Conservation (phyloP, 225 moss, liverwort and hornwort genomes). For the Pseudoscleropodium purum region DNA sequence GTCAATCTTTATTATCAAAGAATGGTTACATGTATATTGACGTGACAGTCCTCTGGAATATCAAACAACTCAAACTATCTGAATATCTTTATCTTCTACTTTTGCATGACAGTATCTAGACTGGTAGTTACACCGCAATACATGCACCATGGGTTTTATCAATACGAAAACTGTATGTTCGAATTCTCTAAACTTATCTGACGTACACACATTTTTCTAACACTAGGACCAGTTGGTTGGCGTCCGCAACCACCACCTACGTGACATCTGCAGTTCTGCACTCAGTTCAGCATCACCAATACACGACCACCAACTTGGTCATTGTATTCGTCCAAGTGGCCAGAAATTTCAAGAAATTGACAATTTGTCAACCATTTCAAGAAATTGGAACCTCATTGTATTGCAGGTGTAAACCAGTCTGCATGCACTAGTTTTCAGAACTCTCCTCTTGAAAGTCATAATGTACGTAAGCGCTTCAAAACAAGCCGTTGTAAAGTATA, state of each 20-base stretch:
- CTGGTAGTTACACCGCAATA: too few species aligned
- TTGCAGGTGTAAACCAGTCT: background rate
- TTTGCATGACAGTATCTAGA: too few species aligned
- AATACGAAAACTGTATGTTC: too few species aligned
- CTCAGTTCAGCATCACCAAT: background rate
- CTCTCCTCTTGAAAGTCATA: background rate
- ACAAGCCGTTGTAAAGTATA: background rate
- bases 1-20: too few species aligned
- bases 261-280: background rate
- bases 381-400: too few species aligned
- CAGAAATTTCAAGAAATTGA: background rate
- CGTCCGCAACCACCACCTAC: conserved; percentile 44
- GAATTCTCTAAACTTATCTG: too few species aligned
- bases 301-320: background rate
- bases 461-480: background rate
- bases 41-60: too few species aligned
- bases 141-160: too few species aligned
- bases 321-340: background rate
- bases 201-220: too few species aligned
- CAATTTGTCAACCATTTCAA: background rate
- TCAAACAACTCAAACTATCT: too few species aligned
- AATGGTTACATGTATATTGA: too few species aligned
- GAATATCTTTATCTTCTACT: too few species aligned
- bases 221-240: conserved; percentile 10
- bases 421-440: background rate